A percentile compares a stretch with the other conserved stretches of the same genome.
Evolutionary conservation across 306 rosid species (phyloP).

Genomic region (Glycine latifolia): DNA sequence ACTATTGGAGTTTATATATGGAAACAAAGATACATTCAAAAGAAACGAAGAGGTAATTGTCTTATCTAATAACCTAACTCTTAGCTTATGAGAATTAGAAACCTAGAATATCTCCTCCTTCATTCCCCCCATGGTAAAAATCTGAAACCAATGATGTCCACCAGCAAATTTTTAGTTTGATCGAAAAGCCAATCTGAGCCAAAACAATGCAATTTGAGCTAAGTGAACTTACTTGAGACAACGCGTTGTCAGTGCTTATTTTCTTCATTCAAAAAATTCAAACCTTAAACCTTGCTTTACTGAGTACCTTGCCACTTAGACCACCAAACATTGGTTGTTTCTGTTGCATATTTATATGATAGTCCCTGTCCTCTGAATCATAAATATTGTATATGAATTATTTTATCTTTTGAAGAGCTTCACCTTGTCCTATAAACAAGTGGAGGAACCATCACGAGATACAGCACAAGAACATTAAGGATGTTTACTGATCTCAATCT

Average conservation of each 20-base stretch:
- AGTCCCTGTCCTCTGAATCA: background rate
- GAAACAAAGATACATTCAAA: conserved; percentile 78
- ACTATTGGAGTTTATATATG: conserved; percentile 68
- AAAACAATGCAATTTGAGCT: background rate
- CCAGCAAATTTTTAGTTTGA: background rate
- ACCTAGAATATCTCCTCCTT: background rate
- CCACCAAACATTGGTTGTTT: background rate
- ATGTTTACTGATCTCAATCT: conserved; percentile 24
- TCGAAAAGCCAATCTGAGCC: background rate
- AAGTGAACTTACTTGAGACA: background rate
- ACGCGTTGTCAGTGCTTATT: background rate
- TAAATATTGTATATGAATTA: background rate
- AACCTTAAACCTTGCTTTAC: conserved; percentile 1
- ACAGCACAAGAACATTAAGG: conserved; percentile 4
- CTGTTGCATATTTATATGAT: background rate
- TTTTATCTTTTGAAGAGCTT: background rate
- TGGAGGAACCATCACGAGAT: background rate
- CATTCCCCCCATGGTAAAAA: background rate
- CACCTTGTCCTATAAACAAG: conserved; percentile 25
- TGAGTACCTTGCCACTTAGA: background rate
- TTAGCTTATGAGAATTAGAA: conserved; percentile 22
- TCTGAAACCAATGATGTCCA: background rate
- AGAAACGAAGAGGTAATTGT: conserved; percentile 80
- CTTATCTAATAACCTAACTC: background rate
- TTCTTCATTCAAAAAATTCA: background rate